Evolutionary conservation across 2,329 filamentous ascomycete species (phyloP).

Genomic region (Verticillium nubilum): DNA sequence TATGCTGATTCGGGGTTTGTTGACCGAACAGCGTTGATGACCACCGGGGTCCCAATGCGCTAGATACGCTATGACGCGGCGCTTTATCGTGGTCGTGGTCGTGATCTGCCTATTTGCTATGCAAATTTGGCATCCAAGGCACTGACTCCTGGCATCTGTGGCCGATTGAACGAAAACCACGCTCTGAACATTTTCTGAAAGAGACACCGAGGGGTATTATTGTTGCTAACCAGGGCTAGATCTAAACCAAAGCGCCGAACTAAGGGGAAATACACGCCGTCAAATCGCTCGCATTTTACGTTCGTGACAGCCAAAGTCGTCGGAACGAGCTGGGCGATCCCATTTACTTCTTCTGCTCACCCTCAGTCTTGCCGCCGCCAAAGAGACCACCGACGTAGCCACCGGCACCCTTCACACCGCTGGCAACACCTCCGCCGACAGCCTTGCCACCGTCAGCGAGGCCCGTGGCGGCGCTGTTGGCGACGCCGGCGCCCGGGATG

Average conservation of each 20-base stretch:
- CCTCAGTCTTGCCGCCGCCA: constrained; percentile 20
- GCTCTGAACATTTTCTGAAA: no score
- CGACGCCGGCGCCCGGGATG: constrained; percentile 20
- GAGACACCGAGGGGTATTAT: background rate
- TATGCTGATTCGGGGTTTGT: no score
- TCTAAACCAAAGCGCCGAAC: background rate
- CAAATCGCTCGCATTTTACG: background rate
- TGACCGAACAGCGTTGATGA: no score
- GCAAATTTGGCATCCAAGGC: no score
- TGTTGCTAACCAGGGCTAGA: background rate
- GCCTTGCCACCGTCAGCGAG: constrained; percentile 25
- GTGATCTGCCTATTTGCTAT: no score
- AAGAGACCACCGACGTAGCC: constrained; percentile 26
- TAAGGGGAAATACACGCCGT: background rate
- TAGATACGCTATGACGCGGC: no score
- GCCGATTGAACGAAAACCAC: no score
- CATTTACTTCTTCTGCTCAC: constrained; percentile 8
- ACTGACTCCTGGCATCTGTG: no score
- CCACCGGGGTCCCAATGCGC: no score
- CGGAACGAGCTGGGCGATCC: background rate
- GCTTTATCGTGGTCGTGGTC: no score
- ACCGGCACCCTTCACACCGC: constrained; percentile 23
- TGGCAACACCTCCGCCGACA: constrained; percentile 17
- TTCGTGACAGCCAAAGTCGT: background rate
- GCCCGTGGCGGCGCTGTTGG: constrained; percentile 18